phyloP scores from a whole-genome alignment of 352 stramenopile genomes.

The Halophytophthora batemanensis region DNA sequence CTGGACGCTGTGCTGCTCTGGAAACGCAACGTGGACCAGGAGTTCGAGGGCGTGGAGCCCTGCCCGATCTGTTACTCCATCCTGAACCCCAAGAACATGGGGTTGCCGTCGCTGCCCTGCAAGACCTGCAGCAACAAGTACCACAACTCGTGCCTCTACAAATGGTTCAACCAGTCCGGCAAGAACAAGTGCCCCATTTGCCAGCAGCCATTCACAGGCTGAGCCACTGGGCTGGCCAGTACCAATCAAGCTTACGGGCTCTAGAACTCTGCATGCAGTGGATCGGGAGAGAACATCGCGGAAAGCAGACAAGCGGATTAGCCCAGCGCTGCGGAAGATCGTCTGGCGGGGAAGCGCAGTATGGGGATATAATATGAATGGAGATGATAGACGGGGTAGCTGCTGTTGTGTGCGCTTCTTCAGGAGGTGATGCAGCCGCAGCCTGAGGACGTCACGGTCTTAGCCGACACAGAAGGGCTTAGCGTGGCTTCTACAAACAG shows the following conservation, averaged over 20 bases:
- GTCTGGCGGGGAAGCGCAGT: too few species aligned
- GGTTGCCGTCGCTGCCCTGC: conserved; percentile 83
- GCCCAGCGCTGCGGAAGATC: too few species aligned
- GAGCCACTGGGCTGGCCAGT: too few species aligned
- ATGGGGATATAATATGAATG: too few species aligned
- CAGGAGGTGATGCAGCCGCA: conserved; percentile 64
- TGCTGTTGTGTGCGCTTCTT: conserved; percentile 15
- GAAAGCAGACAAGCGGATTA: conserved; percentile 9
- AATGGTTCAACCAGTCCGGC: conserved; percentile 93
- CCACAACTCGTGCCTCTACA: conserved; percentile 92
- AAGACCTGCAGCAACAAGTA: conserved; percentile 93
- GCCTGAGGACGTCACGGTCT: conserved; percentile 44
- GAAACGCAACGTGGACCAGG: conserved; percentile 92
- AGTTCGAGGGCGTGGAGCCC: conserved; percentile 91
- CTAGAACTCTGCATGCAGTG: too few species aligned
- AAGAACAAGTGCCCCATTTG: conserved; percentile 94
- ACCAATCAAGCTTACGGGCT: too few species aligned
- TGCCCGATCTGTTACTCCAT: conserved; percentile 93
- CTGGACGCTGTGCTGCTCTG: conserved; percentile 90
- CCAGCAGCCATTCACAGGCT: conserved; percentile 83
- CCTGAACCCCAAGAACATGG: conserved; percentile 89
- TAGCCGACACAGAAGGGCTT: conserved; percentile 19
- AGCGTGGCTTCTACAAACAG: conserved; percentile 21
- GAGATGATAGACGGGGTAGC: conserved; percentile 9
- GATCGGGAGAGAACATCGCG: neutral